These are phyloP conservation scores for Boeremia exigua DNA, from an alignment of 2,329 filamentous ascomycete genomes.

Conservation along the genomic window DNA sequence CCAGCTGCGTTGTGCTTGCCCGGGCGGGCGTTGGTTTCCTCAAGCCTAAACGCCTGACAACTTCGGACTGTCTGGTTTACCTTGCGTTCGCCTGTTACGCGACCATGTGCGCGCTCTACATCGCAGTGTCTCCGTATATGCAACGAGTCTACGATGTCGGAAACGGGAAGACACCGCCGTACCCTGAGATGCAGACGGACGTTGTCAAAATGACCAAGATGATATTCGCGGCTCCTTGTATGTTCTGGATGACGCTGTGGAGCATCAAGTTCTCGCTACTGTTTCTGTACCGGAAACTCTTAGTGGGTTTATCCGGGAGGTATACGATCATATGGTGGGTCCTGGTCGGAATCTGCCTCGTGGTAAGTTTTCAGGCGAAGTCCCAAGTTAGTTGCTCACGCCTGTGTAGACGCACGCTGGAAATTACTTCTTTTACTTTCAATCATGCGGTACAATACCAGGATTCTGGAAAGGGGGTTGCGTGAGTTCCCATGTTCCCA, in stretches of 20 bases:
- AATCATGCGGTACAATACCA: conserved; percentile 36
- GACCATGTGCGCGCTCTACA: conserved; percentile 23
- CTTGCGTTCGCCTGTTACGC: conserved; percentile 36
- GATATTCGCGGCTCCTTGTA: background rate
- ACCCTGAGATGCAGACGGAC: background rate
- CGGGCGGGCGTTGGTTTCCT: conserved; percentile 15
- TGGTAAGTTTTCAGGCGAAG: conserved; percentile 28
- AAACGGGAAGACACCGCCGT: background rate
- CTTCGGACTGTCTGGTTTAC: conserved; percentile 26
- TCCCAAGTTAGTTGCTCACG: background rate
- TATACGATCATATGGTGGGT: conserved; percentile 20
- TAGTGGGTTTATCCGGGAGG: background rate
- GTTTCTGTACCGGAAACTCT: background rate
- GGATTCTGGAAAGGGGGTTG: conserved; percentile 21
- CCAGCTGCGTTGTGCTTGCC: conserved; percentile 18
- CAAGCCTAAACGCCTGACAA: conserved; percentile 6
- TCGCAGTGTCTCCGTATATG: background rate
- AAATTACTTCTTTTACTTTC: conserved; percentile 44
- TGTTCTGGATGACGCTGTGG: background rate
- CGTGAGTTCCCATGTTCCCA: conserved; percentile 16
- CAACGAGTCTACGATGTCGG: background rate
- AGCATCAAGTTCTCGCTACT: background rate
- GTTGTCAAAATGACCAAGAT: background rate
- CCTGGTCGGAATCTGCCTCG: conserved; percentile 40
- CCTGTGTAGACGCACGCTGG: conserved; percentile 40